Base-by-base conservation (phyloP, 192 early-diverging fungal species). In the Coemansia sp. region DNA sequence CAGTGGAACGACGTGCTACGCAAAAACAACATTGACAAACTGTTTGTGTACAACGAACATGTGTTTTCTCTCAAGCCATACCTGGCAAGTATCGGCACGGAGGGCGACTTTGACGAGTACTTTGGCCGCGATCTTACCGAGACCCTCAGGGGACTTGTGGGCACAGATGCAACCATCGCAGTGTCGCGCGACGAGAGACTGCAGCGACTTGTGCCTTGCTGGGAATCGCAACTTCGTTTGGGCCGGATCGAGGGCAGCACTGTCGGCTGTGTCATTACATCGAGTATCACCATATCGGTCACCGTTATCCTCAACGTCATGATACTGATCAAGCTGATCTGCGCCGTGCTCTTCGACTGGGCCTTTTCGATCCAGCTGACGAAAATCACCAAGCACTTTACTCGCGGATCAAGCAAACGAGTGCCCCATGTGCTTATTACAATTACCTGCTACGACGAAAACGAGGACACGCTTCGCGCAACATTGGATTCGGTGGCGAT, bases 391-490 rank as follows among this genome's bases (percentile, higher is more conserved):
- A 70, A 66, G 55, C 71, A 67, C 42, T 71, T 76, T 67, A 48
- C 56, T 6, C 63, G 62, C 33, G 76, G 77, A 50, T 61, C 65
- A 3, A 63, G 36, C 40, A 73, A 38, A 17, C 71, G 69, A 8
- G 63, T 71, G 10, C 77, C 72, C 33, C 67, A 63, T 34, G 68
- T 67, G 49, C 56, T 96, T n/a, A 83, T 92, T 5, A 67, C 94
- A 12, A 89, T 98, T 0, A 92, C 94, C 5, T 93, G 92, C 72
- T 98, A 96, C 74, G 93, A 94, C 52, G 96, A 98, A 67, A 88
- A 88, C 48, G 87, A 89, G 54, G 80, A 72, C 14, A 91, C 92
- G 7, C 69, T 95, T 18, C 85, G 89, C 14, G 88, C 83, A 2
- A 96, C 96, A 7, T 81, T 96, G 20, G 92, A 94, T 63, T 93